Conservation (phyloP, 768 basidiomycete species). For the Suillus alpinus region DNA sequence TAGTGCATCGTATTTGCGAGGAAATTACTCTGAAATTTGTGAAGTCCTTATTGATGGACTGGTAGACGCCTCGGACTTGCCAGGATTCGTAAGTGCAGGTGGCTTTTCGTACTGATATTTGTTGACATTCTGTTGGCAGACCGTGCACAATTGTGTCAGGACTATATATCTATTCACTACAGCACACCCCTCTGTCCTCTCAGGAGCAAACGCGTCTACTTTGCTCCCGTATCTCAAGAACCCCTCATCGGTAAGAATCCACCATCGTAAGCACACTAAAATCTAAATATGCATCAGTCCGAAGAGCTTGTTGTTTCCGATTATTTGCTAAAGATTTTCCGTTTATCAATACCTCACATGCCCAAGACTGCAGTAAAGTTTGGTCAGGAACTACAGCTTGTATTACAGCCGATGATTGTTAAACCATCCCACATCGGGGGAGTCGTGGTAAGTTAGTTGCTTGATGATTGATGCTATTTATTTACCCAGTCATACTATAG, state of each 20-base stretch:
- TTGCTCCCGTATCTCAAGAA: slow-evolving; percentile 90
- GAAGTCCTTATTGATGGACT: slow-evolving; percentile 84
- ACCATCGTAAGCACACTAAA: neutral
- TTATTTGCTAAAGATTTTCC: slow-evolving; percentile 86
- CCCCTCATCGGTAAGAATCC: slow-evolving; percentile 57
- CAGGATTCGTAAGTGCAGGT: slow-evolving; percentile 63
- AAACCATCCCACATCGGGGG: slow-evolving; percentile 73
- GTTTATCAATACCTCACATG: slow-evolving; percentile 80
- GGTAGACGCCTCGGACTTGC: slow-evolving; percentile 80
- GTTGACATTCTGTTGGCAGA: slow-evolving; percentile 40
- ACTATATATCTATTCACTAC: slow-evolving; percentile 82
- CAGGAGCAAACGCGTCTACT: slow-evolving; percentile 77
- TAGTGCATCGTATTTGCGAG: slow-evolving; percentile 52
- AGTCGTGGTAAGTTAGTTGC: slow-evolving; percentile 50
- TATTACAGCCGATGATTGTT: slow-evolving; percentile 88
- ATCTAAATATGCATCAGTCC: slow-evolving; percentile 37
- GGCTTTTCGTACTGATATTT: neutral
- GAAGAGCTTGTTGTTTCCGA: slow-evolving; percentile 87
- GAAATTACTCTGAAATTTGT: slow-evolving; percentile 77
- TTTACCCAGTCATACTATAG: slow-evolving; percentile 34
- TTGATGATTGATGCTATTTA: neutral
- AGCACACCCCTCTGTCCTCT: slow-evolving; percentile 83
- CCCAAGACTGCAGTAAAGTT: slow-evolving; percentile 89
- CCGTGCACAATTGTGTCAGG: slow-evolving; percentile 78
- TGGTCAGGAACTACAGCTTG: slow-evolving; percentile 76